These are phyloP conservation scores for Adiantum capillusveneris DNA, from an alignment of 75 land plant genomes.

Conservation along the genomic window DNA sequence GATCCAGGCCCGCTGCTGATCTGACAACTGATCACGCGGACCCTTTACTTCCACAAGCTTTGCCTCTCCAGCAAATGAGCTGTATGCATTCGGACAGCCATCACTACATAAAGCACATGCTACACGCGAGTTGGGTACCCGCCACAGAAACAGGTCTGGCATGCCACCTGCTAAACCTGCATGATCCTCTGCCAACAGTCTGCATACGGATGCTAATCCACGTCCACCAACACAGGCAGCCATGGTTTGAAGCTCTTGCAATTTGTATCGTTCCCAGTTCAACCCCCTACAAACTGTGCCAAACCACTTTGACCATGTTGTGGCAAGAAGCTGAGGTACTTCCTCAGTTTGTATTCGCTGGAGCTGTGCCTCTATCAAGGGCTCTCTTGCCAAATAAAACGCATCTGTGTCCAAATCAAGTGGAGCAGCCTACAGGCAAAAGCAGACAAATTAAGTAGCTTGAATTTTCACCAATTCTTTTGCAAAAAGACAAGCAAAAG, in stretches of 20 bases:
- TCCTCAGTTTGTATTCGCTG: constrained; percentile 43
- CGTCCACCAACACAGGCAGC: constrained; percentile 64
- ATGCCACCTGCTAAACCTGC: constrained; percentile 75
- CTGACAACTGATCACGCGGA: constrained; percentile 80
- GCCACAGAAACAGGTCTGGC: constrained; percentile 93
- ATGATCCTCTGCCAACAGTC: constrained; percentile 76
- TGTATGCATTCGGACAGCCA: not conserved
- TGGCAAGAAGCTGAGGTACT: constrained; percentile 57
- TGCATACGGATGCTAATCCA: constrained; percentile 53
- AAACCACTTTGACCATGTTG: constrained; percentile 53
- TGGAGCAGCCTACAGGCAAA: constrained; percentile 62
- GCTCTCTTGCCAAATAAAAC: constrained; percentile 48
- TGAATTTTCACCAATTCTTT: not conserved
- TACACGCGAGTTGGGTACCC: not conserved
- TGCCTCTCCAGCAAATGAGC: constrained; percentile 42
- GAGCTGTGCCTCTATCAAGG: constrained; percentile 58
- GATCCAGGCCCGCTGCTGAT: constrained; percentile 91
- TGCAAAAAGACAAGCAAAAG: not conserved
- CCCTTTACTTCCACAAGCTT: constrained; percentile 97
- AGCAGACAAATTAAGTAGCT: not conserved
- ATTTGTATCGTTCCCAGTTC: constrained; percentile 62
- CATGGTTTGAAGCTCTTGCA: constrained; percentile 58
- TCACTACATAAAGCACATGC: constrained; percentile 1
- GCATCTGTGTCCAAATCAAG: constrained; percentile 69
- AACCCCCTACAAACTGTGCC: constrained; percentile 71